Evolutionary conservation across 352 stramenopile species (phyloP).

Genomic region (Pythium volutum): DNA sequence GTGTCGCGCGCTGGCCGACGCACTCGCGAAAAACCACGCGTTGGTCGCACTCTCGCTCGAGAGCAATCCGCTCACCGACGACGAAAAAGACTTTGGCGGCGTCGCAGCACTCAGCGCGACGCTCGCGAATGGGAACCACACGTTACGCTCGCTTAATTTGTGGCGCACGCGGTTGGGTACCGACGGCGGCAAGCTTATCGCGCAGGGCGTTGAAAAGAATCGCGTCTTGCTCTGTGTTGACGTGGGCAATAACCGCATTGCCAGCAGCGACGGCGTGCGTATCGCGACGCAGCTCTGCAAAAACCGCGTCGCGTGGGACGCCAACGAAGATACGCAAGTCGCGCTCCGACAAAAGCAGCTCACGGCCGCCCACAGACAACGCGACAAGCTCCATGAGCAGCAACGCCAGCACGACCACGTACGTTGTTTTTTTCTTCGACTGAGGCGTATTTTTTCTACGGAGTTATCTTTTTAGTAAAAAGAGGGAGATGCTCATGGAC

Average conservation of each 20-base stretch:
- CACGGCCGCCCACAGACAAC: slow-evolving; percentile 48
- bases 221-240: slow-evolving; percentile 65
- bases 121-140: slow-evolving; percentile 48
- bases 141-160: slow-evolving; percentile 65
- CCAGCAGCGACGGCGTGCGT: slow-evolving; percentile 39
- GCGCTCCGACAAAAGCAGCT: slow-evolving; percentile 47
- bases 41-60: slow-evolving; percentile 65
- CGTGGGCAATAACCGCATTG: slow-evolving; percentile 77
- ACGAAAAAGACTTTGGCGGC: slow-evolving; percentile 74
- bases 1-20: slow-evolving; percentile 51
- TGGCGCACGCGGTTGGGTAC: slow-evolving; percentile 69
- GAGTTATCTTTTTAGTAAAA: neutral
- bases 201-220: slow-evolving; percentile 54
- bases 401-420: slow-evolving; percentile 60
- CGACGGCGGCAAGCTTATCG: slow-evolving; percentile 66
- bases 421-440: too few species aligned
- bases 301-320: slow-evolving; percentile 34
- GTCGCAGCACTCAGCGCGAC: slow-evolving; percentile 50
- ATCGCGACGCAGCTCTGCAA: slow-evolving; percentile 48
- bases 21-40: slow-evolving; percentile 48
- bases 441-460: neutral
- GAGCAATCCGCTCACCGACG: slow-evolving; percentile 75
- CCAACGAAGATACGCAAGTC: slow-evolving; percentile 46
- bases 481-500: neutral
- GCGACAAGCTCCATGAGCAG: slow-evolving; percentile 39